Percentiles rank a stretch among this genome's conserved stretches.
Evolutionary conservation across 805 yeast species (phyloP).

Genomic region (Monosporozyma servazzii): DNA sequence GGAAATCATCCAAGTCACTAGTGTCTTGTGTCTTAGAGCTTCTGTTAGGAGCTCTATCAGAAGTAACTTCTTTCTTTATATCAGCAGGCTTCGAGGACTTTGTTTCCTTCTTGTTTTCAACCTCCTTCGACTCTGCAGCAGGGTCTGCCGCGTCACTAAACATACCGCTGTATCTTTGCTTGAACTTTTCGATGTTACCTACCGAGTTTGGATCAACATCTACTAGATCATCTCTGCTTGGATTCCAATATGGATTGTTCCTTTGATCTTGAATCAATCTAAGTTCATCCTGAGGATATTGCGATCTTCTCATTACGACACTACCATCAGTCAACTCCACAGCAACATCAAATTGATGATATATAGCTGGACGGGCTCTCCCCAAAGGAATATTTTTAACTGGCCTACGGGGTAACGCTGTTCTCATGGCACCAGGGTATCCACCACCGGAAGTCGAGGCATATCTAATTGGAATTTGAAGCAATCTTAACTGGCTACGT

Average conservation of each 20-base stretch:
- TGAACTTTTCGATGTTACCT: constrained; percentile 70
- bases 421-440: constrained; percentile 15
- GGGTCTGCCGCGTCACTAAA: constrained; percentile 23
- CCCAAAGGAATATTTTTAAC: constrained; percentile 64
- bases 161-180: constrained; percentile 47
- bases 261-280: constrained; percentile 84
- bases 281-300: constrained; percentile 79
- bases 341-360: constrained; percentile 76
- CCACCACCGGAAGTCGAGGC: constrained; percentile 20
- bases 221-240: constrained; percentile 66
- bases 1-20: constrained; percentile 27
- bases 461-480: constrained; percentile 2
- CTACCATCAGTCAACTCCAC: constrained; percentile 96
- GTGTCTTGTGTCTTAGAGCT: neutral
- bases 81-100: neutral
- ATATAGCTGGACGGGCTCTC: constrained; percentile 87
- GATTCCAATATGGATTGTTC: constrained; percentile 82
- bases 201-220: constrained; percentile 74
- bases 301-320: constrained; percentile 72
- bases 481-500: neutral
- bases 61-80: constrained; percentile 4
- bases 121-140: constrained; percentile 3
- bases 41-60: constrained; percentile 4
- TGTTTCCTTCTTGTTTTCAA: neutral
- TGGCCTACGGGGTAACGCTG: constrained; percentile 42